Evolutionary conservation across 1,284 basidiomycete genomes (phyloP).

Genomic region (Fomes fomentarius): DNA sequence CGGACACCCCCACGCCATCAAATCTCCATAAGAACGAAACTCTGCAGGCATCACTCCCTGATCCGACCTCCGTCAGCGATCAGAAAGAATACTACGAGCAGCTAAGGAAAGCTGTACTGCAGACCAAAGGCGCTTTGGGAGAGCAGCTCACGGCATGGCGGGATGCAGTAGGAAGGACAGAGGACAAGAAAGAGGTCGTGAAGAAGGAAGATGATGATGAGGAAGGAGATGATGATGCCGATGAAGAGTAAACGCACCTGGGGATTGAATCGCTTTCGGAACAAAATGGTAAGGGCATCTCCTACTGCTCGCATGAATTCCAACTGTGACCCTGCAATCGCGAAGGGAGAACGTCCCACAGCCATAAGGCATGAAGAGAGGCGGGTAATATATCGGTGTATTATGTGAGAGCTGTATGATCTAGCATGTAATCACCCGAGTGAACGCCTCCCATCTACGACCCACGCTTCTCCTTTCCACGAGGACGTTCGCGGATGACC

Average conservation of each 20-base stretch:
- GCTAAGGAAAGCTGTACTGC: conserved; percentile 50
- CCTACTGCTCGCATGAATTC: too few relatives aligned
- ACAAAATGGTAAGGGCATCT: too few relatives aligned
- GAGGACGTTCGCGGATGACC: conserved; percentile 88
- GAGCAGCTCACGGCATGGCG: conserved; percentile 71
- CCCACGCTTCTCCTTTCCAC: conserved; percentile 74
- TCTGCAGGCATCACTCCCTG: conserved; percentile 40
- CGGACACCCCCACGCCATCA: conserved; percentile 28
- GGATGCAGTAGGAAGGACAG: conserved; percentile 64
- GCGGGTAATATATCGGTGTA: conserved; percentile 21
- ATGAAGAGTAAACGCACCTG: neutral
- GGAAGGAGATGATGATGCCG: conserved; percentile 37
- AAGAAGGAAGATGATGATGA: conserved; percentile 41
- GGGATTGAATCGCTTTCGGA: too few relatives aligned
- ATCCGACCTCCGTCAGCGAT: conserved; percentile 26
- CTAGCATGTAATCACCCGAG: conserved; percentile 6
- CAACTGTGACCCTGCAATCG: too few relatives aligned
- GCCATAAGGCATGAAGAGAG: neutral
- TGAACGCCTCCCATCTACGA: conserved; percentile 18
- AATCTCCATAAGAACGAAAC: conserved; percentile 36
- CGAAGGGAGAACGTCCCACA: too few relatives aligned
- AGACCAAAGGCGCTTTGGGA: conserved; percentile 56
- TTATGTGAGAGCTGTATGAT: conserved; percentile 23
- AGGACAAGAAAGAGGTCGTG: conserved; percentile 54
- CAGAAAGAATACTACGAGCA: conserved; percentile 52